Evolutionary conservation across 148 eudicot genomes (phyloP).

Genomic region (Chenopodium suecicum): DNA sequence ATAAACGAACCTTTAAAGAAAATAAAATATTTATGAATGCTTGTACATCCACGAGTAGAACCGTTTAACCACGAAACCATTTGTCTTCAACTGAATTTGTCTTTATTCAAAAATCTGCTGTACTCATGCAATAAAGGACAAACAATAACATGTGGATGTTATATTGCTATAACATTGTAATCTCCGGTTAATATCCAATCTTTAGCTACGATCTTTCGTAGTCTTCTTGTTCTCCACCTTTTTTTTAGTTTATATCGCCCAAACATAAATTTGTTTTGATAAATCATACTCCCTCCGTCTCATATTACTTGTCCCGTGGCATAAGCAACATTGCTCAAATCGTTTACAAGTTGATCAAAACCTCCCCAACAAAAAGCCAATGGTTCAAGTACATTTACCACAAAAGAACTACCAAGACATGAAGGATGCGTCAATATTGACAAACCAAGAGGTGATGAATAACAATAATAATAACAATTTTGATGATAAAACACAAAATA

Average conservation of each 20-base stretch:
- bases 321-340: too few species aligned
- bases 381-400: neutral
- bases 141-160: neutral
- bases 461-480: neutral
- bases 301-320: too few species aligned
- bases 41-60: neutral
- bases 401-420: conserved; percentile 10
- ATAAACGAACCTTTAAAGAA: too few species aligned
- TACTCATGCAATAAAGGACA: neutral
- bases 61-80: neutral
- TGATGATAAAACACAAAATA: conserved; percentile 25
- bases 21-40: neutral
- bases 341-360: neutral
- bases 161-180: neutral
- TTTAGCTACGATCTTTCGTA: neutral
- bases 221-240: neutral
- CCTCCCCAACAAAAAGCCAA: neutral
- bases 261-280: neutral
- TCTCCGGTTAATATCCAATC: neutral
- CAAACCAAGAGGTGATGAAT: neutral
- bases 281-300: neutral
- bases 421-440: conserved; percentile 15
- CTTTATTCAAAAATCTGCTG: neutral
- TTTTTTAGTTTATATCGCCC: neutral
- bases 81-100: neutral